These are phyloP conservation scores for Avena eriantha DNA, from an alignment of 176 grass and related monocot species.

Conservation along the genomic window DNA sequence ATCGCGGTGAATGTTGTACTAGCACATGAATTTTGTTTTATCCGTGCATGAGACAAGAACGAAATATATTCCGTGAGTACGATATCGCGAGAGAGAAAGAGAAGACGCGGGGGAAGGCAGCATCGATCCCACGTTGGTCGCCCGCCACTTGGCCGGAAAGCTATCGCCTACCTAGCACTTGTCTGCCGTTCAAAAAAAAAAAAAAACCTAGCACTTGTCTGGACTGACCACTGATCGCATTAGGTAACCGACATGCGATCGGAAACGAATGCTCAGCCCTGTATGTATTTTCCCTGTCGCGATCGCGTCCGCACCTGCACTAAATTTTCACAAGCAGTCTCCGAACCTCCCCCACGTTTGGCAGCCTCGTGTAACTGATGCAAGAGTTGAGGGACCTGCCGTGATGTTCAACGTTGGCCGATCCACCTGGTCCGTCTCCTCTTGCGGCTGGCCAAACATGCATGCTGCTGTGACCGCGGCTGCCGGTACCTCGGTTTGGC, in stretches of 20 bases:
- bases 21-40: not conserved
- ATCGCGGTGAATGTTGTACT: not conserved
- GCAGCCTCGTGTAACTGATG: not conserved
- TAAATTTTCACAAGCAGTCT: not conserved
- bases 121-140: conserved; percentile 12
- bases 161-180: conserved; percentile 47
- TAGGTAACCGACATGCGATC: conserved; percentile 40
- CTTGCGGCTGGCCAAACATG: not conserved
- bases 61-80: not conserved
- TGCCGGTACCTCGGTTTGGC: no score
- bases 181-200: no score
- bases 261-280: not conserved
- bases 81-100: not conserved
- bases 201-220: not conserved
- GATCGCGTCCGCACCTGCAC: not conserved
- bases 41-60: conserved; percentile 33
- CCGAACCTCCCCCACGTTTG: not conserved
- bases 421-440: no score
- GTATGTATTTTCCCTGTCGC: not conserved
- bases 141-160: conserved; percentile 35
- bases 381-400: no score
- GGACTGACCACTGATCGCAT: not conserved
- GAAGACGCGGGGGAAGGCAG: conserved; percentile 9
- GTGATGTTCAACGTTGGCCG: no score
- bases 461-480: not conserved